phyloP scores from a whole-genome alignment of 1,284 basidiomycete genomes.

The Ganoderma lucidum region DNA sequence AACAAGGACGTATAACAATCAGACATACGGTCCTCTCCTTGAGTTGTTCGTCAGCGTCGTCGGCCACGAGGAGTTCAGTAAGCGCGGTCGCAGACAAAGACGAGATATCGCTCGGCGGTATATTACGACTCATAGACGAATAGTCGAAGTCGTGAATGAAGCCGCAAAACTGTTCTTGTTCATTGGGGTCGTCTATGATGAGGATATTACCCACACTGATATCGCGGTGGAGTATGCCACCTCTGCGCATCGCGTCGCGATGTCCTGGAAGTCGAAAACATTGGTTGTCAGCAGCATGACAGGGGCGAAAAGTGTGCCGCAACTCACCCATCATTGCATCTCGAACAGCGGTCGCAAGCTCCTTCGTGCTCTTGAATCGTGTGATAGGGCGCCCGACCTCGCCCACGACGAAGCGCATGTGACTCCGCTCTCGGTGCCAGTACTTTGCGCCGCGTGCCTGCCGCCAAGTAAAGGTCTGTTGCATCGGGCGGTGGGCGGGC shows the following conservation, averaged over 20 bases:
- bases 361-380: conserved; percentile 19
- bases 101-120: neutral
- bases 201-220: conserved; percentile 18
- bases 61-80: neutral
- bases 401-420: conserved; percentile 28
- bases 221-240: conserved; percentile 18
- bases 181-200: neutral
- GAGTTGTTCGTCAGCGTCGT: neutral
- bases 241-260: neutral
- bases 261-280: neutral
- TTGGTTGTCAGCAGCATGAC: neutral
- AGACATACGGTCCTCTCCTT: neutral
- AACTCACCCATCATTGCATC: conserved; percentile 29
- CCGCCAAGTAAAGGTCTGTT: conserved; percentile 24
- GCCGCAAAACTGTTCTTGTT: neutral
- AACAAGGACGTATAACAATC: neutral
- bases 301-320: too few relatives aligned
- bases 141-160: conserved; percentile 25
- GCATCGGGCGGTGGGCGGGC: conserved; percentile 2
- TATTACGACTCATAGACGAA: neutral
- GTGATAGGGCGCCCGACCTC: conserved; percentile 25
- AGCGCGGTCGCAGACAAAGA: neutral
- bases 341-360: conserved; percentile 20
- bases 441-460: neutral
- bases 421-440: conserved; percentile 24